phyloP scores from a whole-genome alignment of 495 filamentous ascomycete species.

The Trichocladium antarcticum region DNA sequence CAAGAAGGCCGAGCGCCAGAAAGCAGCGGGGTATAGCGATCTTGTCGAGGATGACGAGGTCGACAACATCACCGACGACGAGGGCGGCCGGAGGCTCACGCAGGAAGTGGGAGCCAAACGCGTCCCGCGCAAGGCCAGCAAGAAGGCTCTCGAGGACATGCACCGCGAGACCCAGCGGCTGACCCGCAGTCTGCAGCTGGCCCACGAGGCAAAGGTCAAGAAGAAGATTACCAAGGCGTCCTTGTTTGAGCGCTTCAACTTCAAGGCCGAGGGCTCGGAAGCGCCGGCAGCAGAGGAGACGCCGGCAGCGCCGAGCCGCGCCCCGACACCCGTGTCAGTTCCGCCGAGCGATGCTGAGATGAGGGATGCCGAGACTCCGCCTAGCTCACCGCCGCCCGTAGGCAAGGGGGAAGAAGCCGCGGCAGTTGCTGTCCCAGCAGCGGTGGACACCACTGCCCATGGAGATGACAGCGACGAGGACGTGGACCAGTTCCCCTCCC shows the following conservation, averaged over 20 bases:
- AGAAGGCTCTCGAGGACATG: constrained; percentile 95
- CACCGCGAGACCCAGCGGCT: constrained; percentile 84
- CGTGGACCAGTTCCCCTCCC: constrained; percentile 20
- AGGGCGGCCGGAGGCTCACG: constrained; percentile 46
- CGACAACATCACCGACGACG: constrained; percentile 44
- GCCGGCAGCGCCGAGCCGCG: constrained; percentile 25
- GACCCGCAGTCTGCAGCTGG: constrained; percentile 76
- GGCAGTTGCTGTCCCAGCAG: background rate
- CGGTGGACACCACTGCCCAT: background rate
- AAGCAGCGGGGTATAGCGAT: constrained; percentile 21
- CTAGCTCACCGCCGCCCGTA: constrained; percentile 39
- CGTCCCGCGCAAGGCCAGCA: constrained; percentile 78
- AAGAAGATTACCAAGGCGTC: constrained; percentile 83
- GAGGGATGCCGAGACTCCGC: constrained; percentile 40
- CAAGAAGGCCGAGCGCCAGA: constrained; percentile 39
- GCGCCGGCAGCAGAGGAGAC: constrained; percentile 12
- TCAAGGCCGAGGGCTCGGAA: constrained; percentile 36
- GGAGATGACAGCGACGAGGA: constrained; percentile 14
- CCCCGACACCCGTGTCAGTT: constrained; percentile 28
- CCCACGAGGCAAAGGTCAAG: constrained; percentile 81
- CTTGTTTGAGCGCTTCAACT: constrained; percentile 77
- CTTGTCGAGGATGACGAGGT: constrained; percentile 39
- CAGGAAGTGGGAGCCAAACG: constrained; percentile 42
- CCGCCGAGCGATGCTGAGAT: constrained; percentile 36
- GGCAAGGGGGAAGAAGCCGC: constrained; percentile 7